Conservation (phyloP, 352 stramenopile species). For the Pythium oligandrum region DNA sequence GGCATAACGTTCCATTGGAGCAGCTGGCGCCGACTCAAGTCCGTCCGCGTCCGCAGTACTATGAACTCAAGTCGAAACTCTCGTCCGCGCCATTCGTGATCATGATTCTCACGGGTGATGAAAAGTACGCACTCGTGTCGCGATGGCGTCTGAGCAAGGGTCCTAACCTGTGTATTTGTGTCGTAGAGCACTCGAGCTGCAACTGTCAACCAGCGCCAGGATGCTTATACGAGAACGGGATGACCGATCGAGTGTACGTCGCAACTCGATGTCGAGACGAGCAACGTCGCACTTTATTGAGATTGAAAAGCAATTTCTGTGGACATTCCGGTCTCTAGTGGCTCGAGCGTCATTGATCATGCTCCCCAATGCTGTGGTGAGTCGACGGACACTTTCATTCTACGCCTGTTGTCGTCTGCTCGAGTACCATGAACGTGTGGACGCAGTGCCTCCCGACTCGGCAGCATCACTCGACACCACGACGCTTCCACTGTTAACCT, state of each 20-base stretch:
- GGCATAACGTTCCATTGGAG: constrained; percentile 30
- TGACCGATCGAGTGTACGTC: constrained; percentile 18
- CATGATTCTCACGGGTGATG: constrained; percentile 35
- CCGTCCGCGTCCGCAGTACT: constrained; percentile 26
- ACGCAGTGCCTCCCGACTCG: neutral
- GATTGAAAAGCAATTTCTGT: constrained; percentile 37
- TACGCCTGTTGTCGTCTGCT: constrained; percentile 35
- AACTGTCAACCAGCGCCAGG: constrained; percentile 44
- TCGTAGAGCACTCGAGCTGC: constrained; percentile 33
- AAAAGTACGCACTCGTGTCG: constrained; percentile 32
- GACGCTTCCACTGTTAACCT: constrained; percentile 23
- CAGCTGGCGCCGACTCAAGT: constrained; percentile 31
- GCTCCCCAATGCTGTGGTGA: constrained; percentile 36
- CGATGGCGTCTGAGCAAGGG: no score
- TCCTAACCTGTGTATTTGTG: constrained; percentile 1
- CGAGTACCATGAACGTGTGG: constrained; percentile 17
- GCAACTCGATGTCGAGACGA: constrained; percentile 21
- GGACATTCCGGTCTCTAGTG: constrained; percentile 36
- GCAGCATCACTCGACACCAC: neutral
- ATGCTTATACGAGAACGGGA: constrained; percentile 33
- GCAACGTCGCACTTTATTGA: constrained; percentile 32
- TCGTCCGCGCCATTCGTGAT: constrained; percentile 31
- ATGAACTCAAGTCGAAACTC: constrained; percentile 45
- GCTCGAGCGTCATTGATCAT: constrained; percentile 30
- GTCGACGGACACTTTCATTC: constrained; percentile 25